Evolutionary conservation across 2,329 filamentous ascomycete genomes (phyloP), one percentile per base, ranked within the genome.

Genomic region (Alternaria angustiovoidea): DNA sequence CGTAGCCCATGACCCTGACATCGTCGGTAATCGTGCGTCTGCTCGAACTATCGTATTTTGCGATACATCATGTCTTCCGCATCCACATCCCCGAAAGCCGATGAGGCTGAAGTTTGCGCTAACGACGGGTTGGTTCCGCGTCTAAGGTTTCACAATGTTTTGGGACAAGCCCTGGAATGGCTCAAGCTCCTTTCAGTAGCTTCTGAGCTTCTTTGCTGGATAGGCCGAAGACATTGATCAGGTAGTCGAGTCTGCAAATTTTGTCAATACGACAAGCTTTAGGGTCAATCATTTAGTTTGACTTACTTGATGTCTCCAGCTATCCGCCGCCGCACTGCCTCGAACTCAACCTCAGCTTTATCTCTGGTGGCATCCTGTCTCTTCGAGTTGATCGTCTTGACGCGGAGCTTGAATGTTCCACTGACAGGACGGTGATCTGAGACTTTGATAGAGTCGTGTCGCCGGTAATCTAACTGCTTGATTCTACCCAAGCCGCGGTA

Each of bases 341-440:
- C 88, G 78, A 96, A 94, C 63, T 88, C 86, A 66, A 90, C 84
- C 77, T 92, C 88, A 74, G 91, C 92, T 69, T 88, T 85, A 71
- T 91, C 89, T 89, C 90, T 92, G 16, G 87, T 86, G 28, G 81
- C 78, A 1, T 86, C 87, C 63, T 92, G 86, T 73, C 87, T 85
- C 70, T 87, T 86, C 6, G 87, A 84, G 62, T 90, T 86, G 34
- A 98, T 89, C 18, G 87, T 91, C 83, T 98, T 99, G 61, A 97
- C 86, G 53, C 91, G 88, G 54, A 97, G 86, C 73, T 87, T 88
- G 80, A 99, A 97, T 36, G 84, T 83, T 1, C 91, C 95, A 63
- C 91, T 96, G 30, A 99, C 95, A 9, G 95, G 95, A 65, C 95
- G 86, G 79, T 99, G 95, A 76, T 99, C 95, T 32, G 92, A 96